Conservation (phyloP, 805 yeast genomes). For the Candida boleticola region DNA sequence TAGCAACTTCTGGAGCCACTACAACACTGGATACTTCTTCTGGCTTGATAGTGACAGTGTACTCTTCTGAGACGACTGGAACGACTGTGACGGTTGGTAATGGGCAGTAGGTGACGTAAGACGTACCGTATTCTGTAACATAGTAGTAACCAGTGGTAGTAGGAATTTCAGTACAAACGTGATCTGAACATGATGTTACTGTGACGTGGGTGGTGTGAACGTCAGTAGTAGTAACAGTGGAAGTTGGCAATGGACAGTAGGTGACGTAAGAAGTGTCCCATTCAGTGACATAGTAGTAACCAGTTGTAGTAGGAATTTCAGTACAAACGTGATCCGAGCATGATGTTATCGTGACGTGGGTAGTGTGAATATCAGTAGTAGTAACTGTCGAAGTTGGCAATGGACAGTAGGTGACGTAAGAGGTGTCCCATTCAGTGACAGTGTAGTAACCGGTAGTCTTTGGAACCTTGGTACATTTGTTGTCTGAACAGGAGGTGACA, state of each 20-base stretch:
- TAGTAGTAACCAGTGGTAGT: slow-evolving; percentile 38
- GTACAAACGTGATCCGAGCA: slow-evolving; percentile 32
- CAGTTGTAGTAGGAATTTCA: slow-evolving; percentile 29
- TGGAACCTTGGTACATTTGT: slow-evolving; percentile 1
- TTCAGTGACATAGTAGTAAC: slow-evolving; percentile 34
- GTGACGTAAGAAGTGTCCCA: slow-evolving; percentile 23
- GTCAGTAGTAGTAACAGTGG: slow-evolving; percentile 17
- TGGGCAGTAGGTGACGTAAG: slow-evolving; percentile 24
- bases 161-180: slow-evolving; percentile 25
- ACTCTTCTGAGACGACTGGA: too few relatives aligned
- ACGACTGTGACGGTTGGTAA: too few relatives aligned
- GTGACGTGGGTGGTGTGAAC: slow-evolving; percentile 25
- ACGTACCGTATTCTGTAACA: slow-evolving; percentile 28
- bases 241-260: slow-evolving; percentile 17
- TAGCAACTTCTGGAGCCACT: slow-evolving; percentile 8
- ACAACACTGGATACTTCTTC: slow-evolving; percentile 16
- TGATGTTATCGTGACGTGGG: slow-evolving; percentile 36
- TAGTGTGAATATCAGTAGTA: slow-evolving; percentile 24
- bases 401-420: slow-evolving; percentile 38
- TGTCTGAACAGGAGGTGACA: slow-evolving; percentile 22
- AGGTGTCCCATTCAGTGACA: slow-evolving; percentile 17
- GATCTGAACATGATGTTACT: slow-evolving; percentile 33
- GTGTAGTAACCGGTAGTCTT: slow-evolving; percentile 18
- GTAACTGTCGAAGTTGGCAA: slow-evolving; percentile 7
- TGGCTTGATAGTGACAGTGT: slow-evolving; percentile 10